These are phyloP conservation scores for Penicillium capsulatum DNA, from an alignment of 2,329 filamentous ascomycete genomes.

Conservation along the genomic window DNA sequence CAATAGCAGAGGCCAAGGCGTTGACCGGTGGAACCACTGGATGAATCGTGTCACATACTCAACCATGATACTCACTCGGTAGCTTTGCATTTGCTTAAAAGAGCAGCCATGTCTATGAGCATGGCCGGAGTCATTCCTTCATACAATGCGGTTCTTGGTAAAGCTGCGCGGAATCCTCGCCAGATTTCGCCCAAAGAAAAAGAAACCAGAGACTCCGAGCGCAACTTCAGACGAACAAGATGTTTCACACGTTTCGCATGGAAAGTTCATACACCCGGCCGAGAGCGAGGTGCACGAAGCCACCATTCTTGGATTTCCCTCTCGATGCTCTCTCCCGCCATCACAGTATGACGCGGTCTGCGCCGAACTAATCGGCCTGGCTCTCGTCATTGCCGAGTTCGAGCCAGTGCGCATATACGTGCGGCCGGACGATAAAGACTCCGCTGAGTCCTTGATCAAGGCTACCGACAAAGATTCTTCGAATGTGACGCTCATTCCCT, in stretches of 20 bases:
- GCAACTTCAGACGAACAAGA: not conserved
- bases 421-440: slow-evolving; percentile 17
- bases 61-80: too few species aligned
- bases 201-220: too few species aligned
- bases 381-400: slow-evolving; percentile 22
- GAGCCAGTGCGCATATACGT: slow-evolving; percentile 28
- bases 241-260: not conserved
- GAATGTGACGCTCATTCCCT: slow-evolving; percentile 13
- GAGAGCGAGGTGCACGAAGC: slow-evolving; percentile 19
- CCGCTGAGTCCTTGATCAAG: slow-evolving; percentile 11
- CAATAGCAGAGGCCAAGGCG: too few species aligned
- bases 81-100: too few species aligned
- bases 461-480: slow-evolving; percentile 5
- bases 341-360: slow-evolving; percentile 19
- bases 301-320: slow-evolving; percentile 26
- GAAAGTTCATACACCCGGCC: slow-evolving; percentile 10
- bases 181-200: too few species aligned
- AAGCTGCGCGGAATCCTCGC: too few species aligned
- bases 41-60: too few species aligned
- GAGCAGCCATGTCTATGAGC: too few species aligned
- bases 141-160: too few species aligned
- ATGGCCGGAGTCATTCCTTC: too few species aligned
- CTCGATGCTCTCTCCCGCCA: slow-evolving; percentile 12
- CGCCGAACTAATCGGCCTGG: slow-evolving; percentile 21
- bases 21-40: too few species aligned